phyloP scores from a whole-genome alignment of 1,284 basidiomycete species.

The Termitomyces sp. region DNA sequence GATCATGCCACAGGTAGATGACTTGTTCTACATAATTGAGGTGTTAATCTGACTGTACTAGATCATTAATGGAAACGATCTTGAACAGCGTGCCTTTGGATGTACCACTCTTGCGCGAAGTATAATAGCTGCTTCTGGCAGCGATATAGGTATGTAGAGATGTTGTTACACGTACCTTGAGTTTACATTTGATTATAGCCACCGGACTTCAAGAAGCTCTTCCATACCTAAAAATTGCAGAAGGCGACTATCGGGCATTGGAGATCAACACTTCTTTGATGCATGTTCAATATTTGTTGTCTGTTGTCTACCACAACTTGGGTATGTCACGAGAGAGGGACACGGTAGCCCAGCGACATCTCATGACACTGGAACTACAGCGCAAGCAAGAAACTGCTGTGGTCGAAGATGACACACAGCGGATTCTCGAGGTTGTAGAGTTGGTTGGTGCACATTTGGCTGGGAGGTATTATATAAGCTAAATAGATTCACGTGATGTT shows the following conservation, averaged over 20 bases:
- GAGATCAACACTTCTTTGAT: constrained; percentile 53
- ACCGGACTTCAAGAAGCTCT: constrained; percentile 51
- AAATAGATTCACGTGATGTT: constrained; percentile 14
- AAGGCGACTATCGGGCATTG: constrained; percentile 54
- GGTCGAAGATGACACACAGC: constrained; percentile 47
- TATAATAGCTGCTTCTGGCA: constrained; percentile 45
- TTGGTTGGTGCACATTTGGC: constrained; percentile 54
- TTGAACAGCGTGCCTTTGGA: constrained; percentile 70
- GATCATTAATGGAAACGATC: constrained; percentile 65
- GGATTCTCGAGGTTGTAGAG: constrained; percentile 53
- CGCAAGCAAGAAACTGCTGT: constrained; percentile 35
- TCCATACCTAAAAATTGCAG: constrained; percentile 56
- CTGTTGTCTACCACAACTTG: constrained; percentile 68
- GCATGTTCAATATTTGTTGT: constrained; percentile 66
- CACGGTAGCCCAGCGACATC: constrained; percentile 44
- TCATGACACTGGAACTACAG: constrained; percentile 37
- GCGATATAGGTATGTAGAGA: constrained; percentile 27
- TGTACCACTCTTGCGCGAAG: constrained; percentile 71
- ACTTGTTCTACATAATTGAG: not conserved
- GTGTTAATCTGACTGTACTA: constrained; percentile 22
- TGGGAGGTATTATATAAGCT: constrained; percentile 29
- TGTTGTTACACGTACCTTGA: not conserved
- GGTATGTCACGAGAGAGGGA: constrained; percentile 52
- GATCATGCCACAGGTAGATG: constrained; percentile 67
- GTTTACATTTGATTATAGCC: constrained; percentile 22